Conservation (phyloP, 1,139 yeast species). For the Candida tunisiensis region DNA sequence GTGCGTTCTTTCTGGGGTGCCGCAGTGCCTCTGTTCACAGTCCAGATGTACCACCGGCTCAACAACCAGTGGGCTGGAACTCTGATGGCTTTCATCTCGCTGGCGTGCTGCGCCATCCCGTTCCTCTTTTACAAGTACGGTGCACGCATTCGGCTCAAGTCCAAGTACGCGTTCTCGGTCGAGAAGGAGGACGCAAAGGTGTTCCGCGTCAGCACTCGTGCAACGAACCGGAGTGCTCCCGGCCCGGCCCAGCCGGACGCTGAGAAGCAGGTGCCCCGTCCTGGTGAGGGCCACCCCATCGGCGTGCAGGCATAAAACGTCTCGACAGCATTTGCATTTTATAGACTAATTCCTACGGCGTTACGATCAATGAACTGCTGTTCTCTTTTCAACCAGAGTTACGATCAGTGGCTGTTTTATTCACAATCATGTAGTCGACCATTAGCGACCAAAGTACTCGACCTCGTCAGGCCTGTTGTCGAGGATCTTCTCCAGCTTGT, state of each 20-base stretch:
- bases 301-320: too few species aligned
- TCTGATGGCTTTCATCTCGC: slow-evolving; percentile 48
- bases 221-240: too few species aligned
- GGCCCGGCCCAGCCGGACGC: too few species aligned
- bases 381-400: too few species aligned
- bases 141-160: slow-evolving; percentile 36
- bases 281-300: too few species aligned
- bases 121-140: slow-evolving; percentile 51
- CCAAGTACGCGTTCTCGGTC: slow-evolving; percentile 59
- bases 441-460: slow-evolving; percentile 8
- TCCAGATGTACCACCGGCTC: slow-evolving; percentile 46
- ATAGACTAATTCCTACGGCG: too few species aligned
- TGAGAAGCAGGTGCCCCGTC: too few species aligned
- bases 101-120: slow-evolving; percentile 50
- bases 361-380: too few species aligned
- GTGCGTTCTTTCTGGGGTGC: slow-evolving; percentile 23
- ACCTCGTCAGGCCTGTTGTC: slow-evolving; percentile 13
- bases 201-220: too few species aligned
- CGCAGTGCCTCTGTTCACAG: slow-evolving; percentile 21
- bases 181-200: too few species aligned
- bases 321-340: too few species aligned
- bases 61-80: slow-evolving; percentile 70
- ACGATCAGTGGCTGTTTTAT: too few species aligned
- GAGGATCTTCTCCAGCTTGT: slow-evolving; percentile 15
- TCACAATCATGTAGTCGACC: background rate